Evolutionary conservation across 2,329 filamentous ascomycete genomes (phyloP), one percentile per base, ranked within the genome.

Genomic region (Ophiostoma tasmaniense): DNA sequence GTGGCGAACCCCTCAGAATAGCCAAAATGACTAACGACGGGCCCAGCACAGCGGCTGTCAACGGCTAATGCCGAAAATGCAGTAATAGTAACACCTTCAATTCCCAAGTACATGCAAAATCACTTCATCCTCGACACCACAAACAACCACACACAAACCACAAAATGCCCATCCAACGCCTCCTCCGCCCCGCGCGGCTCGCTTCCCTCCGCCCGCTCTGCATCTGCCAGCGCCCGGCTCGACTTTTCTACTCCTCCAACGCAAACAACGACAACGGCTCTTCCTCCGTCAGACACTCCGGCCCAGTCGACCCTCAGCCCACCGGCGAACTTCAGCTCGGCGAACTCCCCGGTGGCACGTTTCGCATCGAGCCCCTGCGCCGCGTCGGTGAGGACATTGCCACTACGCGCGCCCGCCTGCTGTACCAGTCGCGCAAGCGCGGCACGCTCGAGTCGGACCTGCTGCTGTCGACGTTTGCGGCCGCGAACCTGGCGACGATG

Each of bases 401-500:
- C 74, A 99, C 94, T 45, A 97, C 90, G 87, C 88, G 94, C 74
- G 93, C 95, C 55, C 88, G 95, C 73, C 87, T 99, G 76, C 83
- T 88, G 30, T 87, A 99, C 82, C 95, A 99, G 81, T 95, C 91
- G 79, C 91, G 95, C 75, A 99, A 99, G 81, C 89, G 95, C 77
- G 95, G 95, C 74, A 98, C 91, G 73, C 89, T 98, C 76, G 95
- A 99, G 79, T 93, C 91, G 72, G 95, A 99, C 79, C 91, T 99
- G 68, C 87, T 99, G 72, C 90, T 98, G 73, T 97, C 92, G 71
- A 99, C 95, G 73, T 99, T 99, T 78, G 95, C 95, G 73, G 87
- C 94, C 73, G 82, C 84, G 68, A 85, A 96, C 79, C 88, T 99
- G 28, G 82, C 84, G 61, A 81, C 81, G 71, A 96, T 99, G 91